These are phyloP conservation scores for Excoecaria cochinchinensis DNA, from an alignment of 345 rosid genomes.

Conservation along the genomic window DNA sequence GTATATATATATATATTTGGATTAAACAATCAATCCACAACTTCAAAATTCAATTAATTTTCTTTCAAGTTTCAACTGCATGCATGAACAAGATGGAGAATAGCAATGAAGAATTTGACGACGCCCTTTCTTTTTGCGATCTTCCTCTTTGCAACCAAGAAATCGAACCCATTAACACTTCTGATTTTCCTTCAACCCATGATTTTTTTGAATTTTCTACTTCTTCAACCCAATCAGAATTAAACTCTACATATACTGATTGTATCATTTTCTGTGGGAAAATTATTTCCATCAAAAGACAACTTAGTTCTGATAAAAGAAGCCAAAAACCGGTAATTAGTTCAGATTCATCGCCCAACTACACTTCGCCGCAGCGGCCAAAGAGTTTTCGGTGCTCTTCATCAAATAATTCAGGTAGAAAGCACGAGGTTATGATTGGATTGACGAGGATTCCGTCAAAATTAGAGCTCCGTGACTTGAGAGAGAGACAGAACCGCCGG, in stretches of 20 bases:
- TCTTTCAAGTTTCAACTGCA: too few relatives aligned
- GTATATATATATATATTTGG: too few relatives aligned
- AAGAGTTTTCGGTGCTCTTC: not conserved
- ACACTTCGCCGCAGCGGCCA: not conserved
- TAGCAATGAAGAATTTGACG: slow-evolving; percentile 2
- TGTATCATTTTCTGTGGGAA: slow-evolving; percentile 13
- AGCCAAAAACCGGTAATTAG: not conserved
- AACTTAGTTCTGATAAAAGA: not conserved
- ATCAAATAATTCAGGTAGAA: not conserved
- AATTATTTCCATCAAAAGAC: not conserved
- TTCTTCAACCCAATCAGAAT: not conserved
- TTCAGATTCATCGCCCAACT: not conserved
- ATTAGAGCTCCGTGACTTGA: slow-evolving; percentile 45
- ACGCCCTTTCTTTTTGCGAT: slow-evolving; percentile 1
- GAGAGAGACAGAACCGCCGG: slow-evolving; percentile 35
- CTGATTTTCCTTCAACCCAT: not conserved
- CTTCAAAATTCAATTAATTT: too few relatives aligned
- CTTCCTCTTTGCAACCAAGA: not conserved
- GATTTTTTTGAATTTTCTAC: slow-evolving; percentile 13
- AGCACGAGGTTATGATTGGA: slow-evolving; percentile 16
- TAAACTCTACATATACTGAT: not conserved
- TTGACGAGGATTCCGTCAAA: slow-evolving; percentile 29
- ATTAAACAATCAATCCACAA: too few relatives aligned
- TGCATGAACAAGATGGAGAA: slow-evolving; percentile 6
- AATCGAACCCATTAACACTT: not conserved